Evolutionary conservation across 305 asterid genomes (phyloP).

Genomic region (Plantago lanceolata): DNA sequence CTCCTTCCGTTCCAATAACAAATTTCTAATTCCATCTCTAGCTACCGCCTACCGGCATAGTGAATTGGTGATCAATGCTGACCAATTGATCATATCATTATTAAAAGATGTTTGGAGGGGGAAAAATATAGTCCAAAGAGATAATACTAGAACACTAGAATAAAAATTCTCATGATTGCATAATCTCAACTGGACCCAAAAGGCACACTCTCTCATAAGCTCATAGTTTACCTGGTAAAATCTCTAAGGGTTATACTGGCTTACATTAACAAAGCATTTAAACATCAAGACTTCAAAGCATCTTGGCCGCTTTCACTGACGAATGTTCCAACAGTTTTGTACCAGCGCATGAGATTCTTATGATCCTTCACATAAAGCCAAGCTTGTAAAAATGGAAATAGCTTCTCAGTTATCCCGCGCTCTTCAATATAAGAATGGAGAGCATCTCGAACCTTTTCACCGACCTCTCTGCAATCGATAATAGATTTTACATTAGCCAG

Average conservation of each 20-base stretch:
- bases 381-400: conserved; percentile 86
- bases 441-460: conserved; percentile 63
- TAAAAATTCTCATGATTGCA: background rate
- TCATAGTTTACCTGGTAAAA: background rate
- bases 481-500: conserved; percentile 15
- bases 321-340: conserved; percentile 55
- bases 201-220: no score
- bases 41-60: no score
- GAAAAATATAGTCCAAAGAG: no score
- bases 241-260: no score
- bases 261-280: no score
- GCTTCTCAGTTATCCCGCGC: conserved; percentile 73
- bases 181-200: no score
- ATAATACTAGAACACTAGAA: background rate
- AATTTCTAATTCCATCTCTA: no score
- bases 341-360: conserved; percentile 64
- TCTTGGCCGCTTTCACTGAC: conserved; percentile 39
- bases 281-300: conserved; percentile 24
- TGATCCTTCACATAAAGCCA: conserved; percentile 97
- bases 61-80: no score
- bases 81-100: no score
- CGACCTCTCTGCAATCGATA: conserved; percentile 45
- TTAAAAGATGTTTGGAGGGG: no score
- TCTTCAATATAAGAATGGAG: conserved; percentile 68
- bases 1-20: no score